Percentiles rank a stretch among this genome's conserved stretches.
Evolutionary conservation across 2,329 filamentous ascomycete genomes (phyloP).

Genomic region (Cadophora sp.): DNA sequence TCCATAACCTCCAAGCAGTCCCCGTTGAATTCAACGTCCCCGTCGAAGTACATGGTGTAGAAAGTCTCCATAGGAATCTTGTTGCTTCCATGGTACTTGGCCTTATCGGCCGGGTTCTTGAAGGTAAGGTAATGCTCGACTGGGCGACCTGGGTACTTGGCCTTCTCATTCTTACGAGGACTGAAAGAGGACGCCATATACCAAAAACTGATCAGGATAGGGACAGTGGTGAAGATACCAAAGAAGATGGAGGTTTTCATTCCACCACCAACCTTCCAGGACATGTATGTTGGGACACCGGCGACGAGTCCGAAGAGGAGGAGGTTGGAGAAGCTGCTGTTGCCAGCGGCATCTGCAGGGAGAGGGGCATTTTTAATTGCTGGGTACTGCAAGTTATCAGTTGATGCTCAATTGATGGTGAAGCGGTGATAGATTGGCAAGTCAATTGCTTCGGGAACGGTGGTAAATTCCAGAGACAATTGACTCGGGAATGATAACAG

Average conservation of each 20-base stretch:
- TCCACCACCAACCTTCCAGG: constrained; percentile 84
- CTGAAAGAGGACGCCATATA: constrained; percentile 78
- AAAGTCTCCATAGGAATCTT: constrained; percentile 93
- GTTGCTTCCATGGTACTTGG: constrained; percentile 77
- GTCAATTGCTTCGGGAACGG: background rate
- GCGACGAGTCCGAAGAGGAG: constrained; percentile 74
- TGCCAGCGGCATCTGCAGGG: constrained; percentile 85
- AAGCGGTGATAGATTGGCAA: background rate
- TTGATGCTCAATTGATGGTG: constrained; percentile 38
- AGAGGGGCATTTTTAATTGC: constrained; percentile 94
- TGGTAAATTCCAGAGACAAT: too few species aligned
- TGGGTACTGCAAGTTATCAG: constrained; percentile 66
- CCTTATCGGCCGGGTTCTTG: constrained; percentile 64
- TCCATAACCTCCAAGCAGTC: constrained; percentile 89
- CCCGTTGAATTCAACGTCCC: constrained; percentile 93
- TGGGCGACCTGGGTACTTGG: constrained; percentile 80
- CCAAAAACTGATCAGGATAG: constrained; percentile 86
- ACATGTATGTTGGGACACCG: constrained; percentile 78
- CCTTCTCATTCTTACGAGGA: constrained; percentile 93
- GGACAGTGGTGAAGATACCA: constrained; percentile 76
- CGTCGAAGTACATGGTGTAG: constrained; percentile 97
- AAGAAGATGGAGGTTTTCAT: constrained; percentile 90
- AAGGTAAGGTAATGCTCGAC: constrained; percentile 92
- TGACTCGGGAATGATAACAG: background rate
- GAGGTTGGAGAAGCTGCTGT: constrained; percentile 86